These are phyloP conservation scores for Aspergillus neoniger DNA, from an alignment of 2,329 filamentous ascomycete species.

Conservation along the genomic window DNA sequence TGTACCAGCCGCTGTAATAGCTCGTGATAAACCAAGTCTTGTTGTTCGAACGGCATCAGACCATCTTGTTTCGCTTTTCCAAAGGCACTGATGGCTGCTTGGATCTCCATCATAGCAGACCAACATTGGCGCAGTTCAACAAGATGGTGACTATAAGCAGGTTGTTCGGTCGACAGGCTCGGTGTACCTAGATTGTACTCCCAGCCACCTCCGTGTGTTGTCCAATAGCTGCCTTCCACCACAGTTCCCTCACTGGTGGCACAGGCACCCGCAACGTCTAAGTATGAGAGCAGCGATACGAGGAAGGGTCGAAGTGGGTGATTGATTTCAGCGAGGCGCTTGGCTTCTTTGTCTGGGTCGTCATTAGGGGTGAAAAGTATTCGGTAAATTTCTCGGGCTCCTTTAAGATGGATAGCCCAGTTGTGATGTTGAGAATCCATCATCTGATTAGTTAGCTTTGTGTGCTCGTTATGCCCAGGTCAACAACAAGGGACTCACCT, in stretches of 20 bases:
- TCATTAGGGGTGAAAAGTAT: conserved; percentile 32
- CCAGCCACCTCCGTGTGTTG: conserved; percentile 41
- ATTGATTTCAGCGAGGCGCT: conserved; percentile 33
- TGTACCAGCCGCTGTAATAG: conserved; percentile 30
- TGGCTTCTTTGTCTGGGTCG: conserved; percentile 28
- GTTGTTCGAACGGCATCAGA: conserved; percentile 31
- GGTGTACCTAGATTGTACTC: conserved; percentile 40
- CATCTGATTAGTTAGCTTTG: conserved; percentile 29
- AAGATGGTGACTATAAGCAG: conserved; percentile 26
- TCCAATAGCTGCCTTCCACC: conserved; percentile 43
- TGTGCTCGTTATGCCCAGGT: neutral
- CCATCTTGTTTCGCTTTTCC: conserved; percentile 34
- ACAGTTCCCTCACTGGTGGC: conserved; percentile 41
- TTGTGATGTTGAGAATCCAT: conserved; percentile 42
- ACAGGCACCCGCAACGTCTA: conserved; percentile 44
- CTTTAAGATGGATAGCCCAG: conserved; percentile 43
- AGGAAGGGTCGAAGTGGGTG: conserved; percentile 40
- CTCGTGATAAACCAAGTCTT: conserved; percentile 33
- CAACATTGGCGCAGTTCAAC: conserved; percentile 33
- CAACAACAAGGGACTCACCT: conserved; percentile 24
- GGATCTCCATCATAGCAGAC: conserved; percentile 39
- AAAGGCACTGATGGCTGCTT: conserved; percentile 34
- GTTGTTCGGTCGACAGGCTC: conserved; percentile 27
- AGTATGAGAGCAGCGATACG: conserved; percentile 43
- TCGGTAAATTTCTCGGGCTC: conserved; percentile 43